phyloP scores from a whole-genome alignment of 169 alveolate species.

The Fabrea salina region DNA sequence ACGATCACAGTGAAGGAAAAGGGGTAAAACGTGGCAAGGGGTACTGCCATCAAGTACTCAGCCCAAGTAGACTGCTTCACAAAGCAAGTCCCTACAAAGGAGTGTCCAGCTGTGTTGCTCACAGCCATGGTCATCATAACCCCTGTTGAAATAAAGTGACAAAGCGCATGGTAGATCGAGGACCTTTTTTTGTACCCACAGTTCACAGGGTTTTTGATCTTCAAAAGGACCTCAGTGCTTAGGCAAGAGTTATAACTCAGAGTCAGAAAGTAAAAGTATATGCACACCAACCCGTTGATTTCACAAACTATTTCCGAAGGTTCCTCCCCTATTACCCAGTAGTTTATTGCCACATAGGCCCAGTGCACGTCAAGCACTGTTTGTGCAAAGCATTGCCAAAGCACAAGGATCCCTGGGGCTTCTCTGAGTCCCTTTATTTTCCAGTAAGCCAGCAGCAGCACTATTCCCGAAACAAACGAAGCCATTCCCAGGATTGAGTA shows the following conservation, averaged over 20 bases:
- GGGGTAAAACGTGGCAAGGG: neutral
- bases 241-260: neutral
- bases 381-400: neutral
- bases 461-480: neutral
- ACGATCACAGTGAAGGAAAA: neutral
- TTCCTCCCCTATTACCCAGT: neutral
- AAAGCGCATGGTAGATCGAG: neutral
- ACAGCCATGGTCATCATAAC: neutral
- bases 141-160: neutral
- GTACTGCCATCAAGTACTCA: neutral
- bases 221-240: neutral
- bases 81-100: conserved; percentile 15
- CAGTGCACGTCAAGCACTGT: neutral
- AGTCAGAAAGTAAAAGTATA: conserved; percentile 1
- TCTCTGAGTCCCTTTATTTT: conserved; percentile 12
- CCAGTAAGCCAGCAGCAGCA: neutral
- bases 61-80: neutral
- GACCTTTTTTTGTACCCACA: conserved; percentile 20
- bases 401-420: conserved; percentile 17
- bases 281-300: neutral
- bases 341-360: neutral
- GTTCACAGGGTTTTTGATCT: conserved; percentile 8
- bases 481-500: neutral
- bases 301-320: neutral
- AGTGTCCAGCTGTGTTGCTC: neutral